These are phyloP conservation scores for Blastomyces emzantsi DNA, from an alignment of 2,329 filamentous ascomycete genomes.

Conservation along the genomic window DNA sequence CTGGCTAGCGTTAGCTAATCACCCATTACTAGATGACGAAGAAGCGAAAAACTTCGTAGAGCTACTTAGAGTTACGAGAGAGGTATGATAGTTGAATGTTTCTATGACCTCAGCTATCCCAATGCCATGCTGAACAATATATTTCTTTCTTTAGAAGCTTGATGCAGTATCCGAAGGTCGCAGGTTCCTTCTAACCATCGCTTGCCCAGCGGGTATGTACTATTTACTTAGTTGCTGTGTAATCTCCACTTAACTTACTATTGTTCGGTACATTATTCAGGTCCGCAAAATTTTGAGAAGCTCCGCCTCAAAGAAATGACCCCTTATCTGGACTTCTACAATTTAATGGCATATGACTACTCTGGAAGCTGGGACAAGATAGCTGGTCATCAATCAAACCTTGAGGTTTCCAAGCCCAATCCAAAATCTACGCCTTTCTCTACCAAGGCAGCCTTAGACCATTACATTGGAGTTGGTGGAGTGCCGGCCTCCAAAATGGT, in stretches of 20 bases:
- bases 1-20: neutral
- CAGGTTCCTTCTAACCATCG: conserved; percentile 42
- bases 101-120: neutral
- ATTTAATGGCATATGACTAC: conserved; percentile 75
- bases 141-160: conserved; percentile 6
- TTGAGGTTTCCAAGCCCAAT: conserved; percentile 53
- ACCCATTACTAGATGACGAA: conserved; percentile 26
- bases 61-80: conserved; percentile 36
- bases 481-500: conserved; percentile 66
- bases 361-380: conserved; percentile 68
- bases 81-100: conserved; percentile 21
- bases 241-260: neutral
- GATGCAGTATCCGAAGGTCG: conserved; percentile 21
- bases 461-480: conserved; percentile 54
- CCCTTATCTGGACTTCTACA: conserved; percentile 45
- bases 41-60: conserved; percentile 38
- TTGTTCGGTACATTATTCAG: conserved; percentile 15
- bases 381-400: conserved; percentile 74
- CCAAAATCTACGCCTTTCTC: conserved; percentile 68
- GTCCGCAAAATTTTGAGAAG: conserved; percentile 35
- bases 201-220: conserved; percentile 37
- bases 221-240: neutral
- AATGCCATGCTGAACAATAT: neutral
- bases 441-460: conserved; percentile 57
- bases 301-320: conserved; percentile 39